A percentile compares a stretch with the other conserved stretches of the same genome.
Conservation (phyloP, 805 yeast species). For the Zygotorulaspora florentina region DNA sequence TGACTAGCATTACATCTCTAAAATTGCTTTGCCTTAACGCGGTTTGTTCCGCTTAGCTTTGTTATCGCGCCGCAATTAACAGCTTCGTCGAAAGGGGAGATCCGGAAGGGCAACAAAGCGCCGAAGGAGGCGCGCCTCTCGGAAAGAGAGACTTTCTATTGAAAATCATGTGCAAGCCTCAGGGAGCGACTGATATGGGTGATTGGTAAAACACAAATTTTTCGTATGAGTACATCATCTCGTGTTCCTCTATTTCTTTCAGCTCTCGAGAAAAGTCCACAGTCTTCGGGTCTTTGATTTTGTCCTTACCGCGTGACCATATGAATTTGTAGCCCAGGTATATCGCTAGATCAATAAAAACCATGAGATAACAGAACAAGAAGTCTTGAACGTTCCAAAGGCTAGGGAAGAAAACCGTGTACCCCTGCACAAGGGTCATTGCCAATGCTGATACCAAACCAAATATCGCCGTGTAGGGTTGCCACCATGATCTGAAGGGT, state of each 20-base stretch:
- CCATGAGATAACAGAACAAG: slow-evolving; percentile 67
- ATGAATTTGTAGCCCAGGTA: slow-evolving; percentile 50
- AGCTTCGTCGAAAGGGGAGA: too few species aligned
- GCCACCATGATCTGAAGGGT: slow-evolving; percentile 52
- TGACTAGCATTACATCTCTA: too few species aligned
- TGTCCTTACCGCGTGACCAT: slow-evolving; percentile 41
- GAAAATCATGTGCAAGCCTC: too few species aligned
- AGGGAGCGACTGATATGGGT: neutral
- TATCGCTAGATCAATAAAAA: slow-evolving; percentile 51
- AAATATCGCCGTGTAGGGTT: slow-evolving; percentile 54
- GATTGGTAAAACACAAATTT: slow-evolving; percentile 18
- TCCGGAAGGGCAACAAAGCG: too few species aligned
- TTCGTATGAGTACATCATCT: slow-evolving; percentile 29
- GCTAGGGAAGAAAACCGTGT: slow-evolving; percentile 63
- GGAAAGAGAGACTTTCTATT: too few species aligned
- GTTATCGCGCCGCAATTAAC: too few species aligned
- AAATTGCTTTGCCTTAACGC: too few species aligned
- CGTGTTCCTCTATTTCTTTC: slow-evolving; percentile 58
- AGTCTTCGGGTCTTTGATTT: slow-evolving; percentile 42
- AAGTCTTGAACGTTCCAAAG: slow-evolving; percentile 59
- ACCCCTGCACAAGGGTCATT: slow-evolving; percentile 64
- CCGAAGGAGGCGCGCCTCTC: too few species aligned
- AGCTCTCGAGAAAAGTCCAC: slow-evolving; percentile 54
- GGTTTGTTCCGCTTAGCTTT: too few species aligned
- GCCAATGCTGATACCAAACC: slow-evolving; percentile 44